phyloP scores from a whole-genome alignment of 805 yeast genomes.

The Blastobotrys parvus region DNA sequence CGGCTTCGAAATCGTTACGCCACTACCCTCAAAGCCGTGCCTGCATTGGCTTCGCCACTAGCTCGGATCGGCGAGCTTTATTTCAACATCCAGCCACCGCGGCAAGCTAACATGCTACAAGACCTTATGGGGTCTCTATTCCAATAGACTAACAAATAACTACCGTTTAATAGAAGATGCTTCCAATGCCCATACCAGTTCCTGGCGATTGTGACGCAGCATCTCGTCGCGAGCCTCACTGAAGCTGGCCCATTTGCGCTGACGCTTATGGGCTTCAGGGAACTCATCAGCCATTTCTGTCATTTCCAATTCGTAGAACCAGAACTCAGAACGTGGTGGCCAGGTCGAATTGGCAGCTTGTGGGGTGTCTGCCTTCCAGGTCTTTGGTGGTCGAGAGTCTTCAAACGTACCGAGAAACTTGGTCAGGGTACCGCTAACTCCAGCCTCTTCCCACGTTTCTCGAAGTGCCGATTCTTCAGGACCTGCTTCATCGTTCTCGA shows the following conservation, averaged over 20 bases:
- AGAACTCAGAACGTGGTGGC: conserved; percentile 78
- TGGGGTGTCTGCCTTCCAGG: conserved; percentile 29
- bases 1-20: conserved; percentile 46
- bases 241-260: conserved; percentile 59
- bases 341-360: conserved; percentile 22
- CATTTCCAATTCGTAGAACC: conserved; percentile 71
- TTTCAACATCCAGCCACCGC: conserved; percentile 49
- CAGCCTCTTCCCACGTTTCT: conserved; percentile 98
- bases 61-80: conserved; percentile 52
- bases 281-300: conserved; percentile 49
- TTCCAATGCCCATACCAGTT: conserved; percentile 26
- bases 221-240: conserved; percentile 26
- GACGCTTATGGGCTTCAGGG: conserved; percentile 66
- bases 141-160: conserved; percentile 29
- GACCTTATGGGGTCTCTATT: conserved; percentile 70
- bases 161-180: conserved; percentile 11
- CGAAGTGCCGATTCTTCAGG: conserved; percentile 53
- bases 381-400: conserved; percentile 48
- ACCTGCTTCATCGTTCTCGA: conserved; percentile 66
- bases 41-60: conserved; percentile 38
- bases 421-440: conserved; percentile 61
- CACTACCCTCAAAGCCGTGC: conserved; percentile 21
- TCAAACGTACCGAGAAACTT: conserved; percentile 54
- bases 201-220: conserved; percentile 24
- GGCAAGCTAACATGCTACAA: conserved; percentile 50